Base-by-base conservation (phyloP, 2,329 filamentous ascomycete species). In the Colletotrichum paranaense region DNA sequence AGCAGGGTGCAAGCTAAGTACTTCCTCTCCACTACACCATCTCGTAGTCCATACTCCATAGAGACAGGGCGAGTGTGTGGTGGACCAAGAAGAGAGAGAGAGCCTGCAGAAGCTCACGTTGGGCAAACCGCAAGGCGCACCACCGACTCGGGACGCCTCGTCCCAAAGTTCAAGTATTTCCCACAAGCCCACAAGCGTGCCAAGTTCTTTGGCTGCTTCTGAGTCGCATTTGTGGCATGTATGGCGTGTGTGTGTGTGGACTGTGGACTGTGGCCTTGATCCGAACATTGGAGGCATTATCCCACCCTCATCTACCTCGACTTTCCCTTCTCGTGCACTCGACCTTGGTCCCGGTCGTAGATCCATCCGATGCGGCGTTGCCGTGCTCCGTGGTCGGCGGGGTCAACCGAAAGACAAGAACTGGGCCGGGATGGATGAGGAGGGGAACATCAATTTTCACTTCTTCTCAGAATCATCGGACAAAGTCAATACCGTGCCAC, bases 51-150 rank as follows among this genome's bases (percentile, higher is more conserved):
- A 56, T 35, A 26, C n/a, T 28, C 26, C 22, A 52, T 42, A 16
- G 49, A 60, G 32, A 56, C 55, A 65, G 70, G 70, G 70, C 66
- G 70, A 24, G 14, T 59, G 55, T 16, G 32, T 63, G 46, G 14
- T 53, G 60, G 28, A 14, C 11, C 5, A 35, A 16, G 5, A 26
- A 38, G 35, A 16, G 12, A 16, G 38, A 42, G 38, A 42, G 28
- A 16, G 42, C n/a, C 46, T 28, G 12, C 46, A n/a, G 19, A 52
- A 26, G 63, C n/a, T 52, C 22, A 55, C 11, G 35, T 12, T 68
- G 59, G 70, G 70, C 70, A 73, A 60, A 59, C 67, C 56, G 67
- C 56, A 56, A 73, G 70, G 70, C 70, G 60, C 66, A 73, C 70
- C 62, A 26, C 53, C 66, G 22, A 28, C 49, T 19, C 9, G 38